Conservation (phyloP, 2,329 filamentous ascomycete species). For the Calonectria pseudoreteaudii region DNA sequence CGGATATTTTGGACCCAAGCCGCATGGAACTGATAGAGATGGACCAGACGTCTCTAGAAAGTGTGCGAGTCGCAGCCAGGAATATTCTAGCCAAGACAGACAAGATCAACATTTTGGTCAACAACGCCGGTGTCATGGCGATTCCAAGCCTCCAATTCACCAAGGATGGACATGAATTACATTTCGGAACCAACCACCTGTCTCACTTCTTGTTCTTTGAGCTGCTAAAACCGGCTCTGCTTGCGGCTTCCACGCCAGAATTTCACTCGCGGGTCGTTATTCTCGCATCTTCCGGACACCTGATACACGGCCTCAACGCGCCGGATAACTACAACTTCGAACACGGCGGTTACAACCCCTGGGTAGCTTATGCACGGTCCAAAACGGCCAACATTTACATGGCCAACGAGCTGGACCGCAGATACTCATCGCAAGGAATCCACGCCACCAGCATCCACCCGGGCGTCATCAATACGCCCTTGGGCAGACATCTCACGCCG, state of each 20-base stretch:
- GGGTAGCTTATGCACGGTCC: slow-evolving; percentile 57
- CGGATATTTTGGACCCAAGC: slow-evolving; percentile 16
- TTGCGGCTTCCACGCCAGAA: neutral
- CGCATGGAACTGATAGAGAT: slow-evolving; percentile 11
- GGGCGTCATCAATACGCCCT: slow-evolving; percentile 48
- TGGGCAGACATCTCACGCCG: neutral
- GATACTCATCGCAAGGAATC: slow-evolving; percentile 44
- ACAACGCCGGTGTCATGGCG: slow-evolving; percentile 40
- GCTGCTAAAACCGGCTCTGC: slow-evolving; percentile 16
- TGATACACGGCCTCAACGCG: neutral
- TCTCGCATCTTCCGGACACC: slow-evolving; percentile 10
- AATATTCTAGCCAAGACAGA: neutral
- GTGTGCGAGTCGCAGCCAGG: neutral
- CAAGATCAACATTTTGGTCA: slow-evolving; percentile 33
- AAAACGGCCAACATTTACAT: slow-evolving; percentile 66
- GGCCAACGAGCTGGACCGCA: slow-evolving; percentile 31
- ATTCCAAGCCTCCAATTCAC: slow-evolving; percentile 19
- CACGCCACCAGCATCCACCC: slow-evolving; percentile 41
- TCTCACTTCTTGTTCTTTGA: slow-evolving; percentile 32
- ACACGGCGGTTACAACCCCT: slow-evolving; percentile 39
- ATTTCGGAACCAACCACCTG: slow-evolving; percentile 33
- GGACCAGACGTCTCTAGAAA: slow-evolving; percentile 9
- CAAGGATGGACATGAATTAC: slow-evolving; percentile 31
- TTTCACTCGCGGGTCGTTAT: slow-evolving; percentile 20
- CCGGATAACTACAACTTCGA: slow-evolving; percentile 33